Percentiles rank a stretch among this genome's conserved stretches.
Evolutionary conservation across 31 red algal species (phyloP).

Genomic region (Odonthalia washingtoniensis): DNA sequence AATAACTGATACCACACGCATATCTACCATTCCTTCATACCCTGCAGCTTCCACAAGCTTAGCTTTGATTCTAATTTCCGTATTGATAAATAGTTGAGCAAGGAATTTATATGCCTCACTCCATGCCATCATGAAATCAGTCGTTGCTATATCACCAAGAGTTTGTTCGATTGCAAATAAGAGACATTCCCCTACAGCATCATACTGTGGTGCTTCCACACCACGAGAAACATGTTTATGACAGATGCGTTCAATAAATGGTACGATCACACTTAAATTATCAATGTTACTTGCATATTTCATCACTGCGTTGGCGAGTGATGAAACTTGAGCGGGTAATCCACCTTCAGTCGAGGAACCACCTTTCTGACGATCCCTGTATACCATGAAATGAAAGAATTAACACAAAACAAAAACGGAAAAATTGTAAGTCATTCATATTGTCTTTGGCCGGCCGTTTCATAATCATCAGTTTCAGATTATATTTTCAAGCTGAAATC

Average conservation of each 20-base stretch:
- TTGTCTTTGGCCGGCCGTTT: not conserved
- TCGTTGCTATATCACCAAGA: slow-evolving; percentile 34
- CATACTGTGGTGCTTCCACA: slow-evolving; percentile 49
- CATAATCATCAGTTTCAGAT: not conserved
- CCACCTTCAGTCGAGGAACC: slow-evolving; percentile 33
- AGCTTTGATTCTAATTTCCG: slow-evolving; percentile 35
- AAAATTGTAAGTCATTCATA: not conserved
- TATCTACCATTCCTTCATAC: slow-evolving; percentile 46
- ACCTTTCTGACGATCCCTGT: slow-evolving; percentile 48
- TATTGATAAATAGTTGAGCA: slow-evolving; percentile 52
- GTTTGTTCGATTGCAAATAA: slow-evolving; percentile 41
- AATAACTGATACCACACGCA: slow-evolving; percentile 43
- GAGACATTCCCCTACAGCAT: slow-evolving; percentile 60
- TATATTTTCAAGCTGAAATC: not conserved
- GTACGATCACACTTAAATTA: slow-evolving; percentile 46
- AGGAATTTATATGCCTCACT: slow-evolving; percentile 51
- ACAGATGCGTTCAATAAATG: slow-evolving; percentile 53
- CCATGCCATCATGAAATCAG: slow-evolving; percentile 55
- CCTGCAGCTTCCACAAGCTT: slow-evolving; percentile 46
- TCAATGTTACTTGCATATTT: slow-evolving; percentile 70
- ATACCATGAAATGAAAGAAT: not conserved
- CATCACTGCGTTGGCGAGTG: slow-evolving; percentile 57
- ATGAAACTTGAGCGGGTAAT: slow-evolving; percentile 42
- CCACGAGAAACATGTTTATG: slow-evolving; percentile 60
- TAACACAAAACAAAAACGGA: not conserved